A percentile compares a stretch with the other conserved stretches of the same genome.
These are phyloP conservation scores for Verticillium albo-atrum DNA, from an alignment of 2,329 filamentous ascomycete species.

Conservation along the genomic window DNA sequence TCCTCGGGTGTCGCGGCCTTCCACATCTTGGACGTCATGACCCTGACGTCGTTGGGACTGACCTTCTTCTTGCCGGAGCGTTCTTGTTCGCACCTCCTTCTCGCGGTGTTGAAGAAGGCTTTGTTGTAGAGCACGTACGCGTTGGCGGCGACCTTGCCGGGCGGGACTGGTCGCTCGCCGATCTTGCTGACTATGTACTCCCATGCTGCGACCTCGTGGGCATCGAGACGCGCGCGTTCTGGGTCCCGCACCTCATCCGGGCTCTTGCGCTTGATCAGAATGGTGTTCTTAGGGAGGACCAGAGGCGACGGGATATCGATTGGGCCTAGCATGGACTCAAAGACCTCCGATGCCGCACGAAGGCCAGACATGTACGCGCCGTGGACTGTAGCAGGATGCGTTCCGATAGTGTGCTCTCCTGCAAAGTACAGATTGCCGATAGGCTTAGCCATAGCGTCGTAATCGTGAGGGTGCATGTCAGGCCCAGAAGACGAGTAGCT, in stretches of 20 bases:
- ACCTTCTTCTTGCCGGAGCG: slow-evolving; percentile 60
- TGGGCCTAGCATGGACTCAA: slow-evolving; percentile 75
- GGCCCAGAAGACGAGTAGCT: slow-evolving; percentile 94
- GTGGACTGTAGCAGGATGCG: slow-evolving; percentile 94
- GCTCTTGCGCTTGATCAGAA: slow-evolving; percentile 46
- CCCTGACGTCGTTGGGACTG: slow-evolving; percentile 75
- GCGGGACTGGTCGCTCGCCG: slow-evolving; percentile 70
- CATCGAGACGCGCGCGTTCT: slow-evolving; percentile 48
- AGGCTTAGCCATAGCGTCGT: slow-evolving; percentile 81
- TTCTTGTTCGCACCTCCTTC: slow-evolving; percentile 57
- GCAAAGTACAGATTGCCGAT: slow-evolving; percentile 91
- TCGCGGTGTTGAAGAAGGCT: slow-evolving; percentile 61
- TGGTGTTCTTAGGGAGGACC: slow-evolving; percentile 58
- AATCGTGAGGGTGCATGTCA: slow-evolving; percentile 78
- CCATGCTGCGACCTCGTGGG: slow-evolving; percentile 51
- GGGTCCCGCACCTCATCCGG: slow-evolving; percentile 39
- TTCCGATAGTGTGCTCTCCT: slow-evolving; percentile 92
- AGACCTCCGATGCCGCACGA: slow-evolving; percentile 80
- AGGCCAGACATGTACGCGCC: slow-evolving; percentile 93
- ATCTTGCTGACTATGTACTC: slow-evolving; percentile 51
- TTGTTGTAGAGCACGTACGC: slow-evolving; percentile 90
- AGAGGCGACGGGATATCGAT: slow-evolving; percentile 74
- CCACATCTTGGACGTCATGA: slow-evolving; percentile 88
- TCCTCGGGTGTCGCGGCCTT: slow-evolving; percentile 66
- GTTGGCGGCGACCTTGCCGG: slow-evolving; percentile 71